Evolutionary conservation across 768 basidiomycete genomes (phyloP), one percentile per base, ranked within the genome.

Genomic region (Termitomyces sp.): DNA sequence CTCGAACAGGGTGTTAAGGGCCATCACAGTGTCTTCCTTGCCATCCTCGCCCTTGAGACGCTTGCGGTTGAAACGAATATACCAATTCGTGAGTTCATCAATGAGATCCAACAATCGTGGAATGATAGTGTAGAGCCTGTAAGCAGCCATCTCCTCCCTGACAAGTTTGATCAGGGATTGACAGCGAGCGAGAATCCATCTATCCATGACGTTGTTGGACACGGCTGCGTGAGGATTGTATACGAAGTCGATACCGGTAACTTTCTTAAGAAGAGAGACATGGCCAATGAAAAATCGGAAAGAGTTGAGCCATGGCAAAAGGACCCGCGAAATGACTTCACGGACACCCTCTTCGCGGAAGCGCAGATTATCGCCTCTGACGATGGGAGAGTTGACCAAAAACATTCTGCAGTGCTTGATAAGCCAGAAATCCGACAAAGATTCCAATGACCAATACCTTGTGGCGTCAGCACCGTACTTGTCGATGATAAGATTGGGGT

Each of bases 201-300:
- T 83, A 68, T 99, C 97, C 96, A 98, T 98, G 66, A 98, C 94
- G 68, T 98, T 99, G 64, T 75, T 81, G 15, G 92, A 90, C 20
- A 89, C 75, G 6, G 88, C 81, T 0, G 90, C 90, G 64, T 93
- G 85, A n/a, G 90, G 81, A 67, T 97, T 83, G 72, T 98, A 98
- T 61, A 80, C 76, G 77, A 98, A 98, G 50, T 86, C 83, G 59
- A 84, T 74, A 4, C 86, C 86, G 9, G 81, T 81, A 22, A 83
- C 83, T 70, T 96, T 96, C 72, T 93, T 88, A 65, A 93, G 78
- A 26, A 98, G 77, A 4, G 86, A 87, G 36, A 85, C 91, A 69
- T 98, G 95, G n/a, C 92, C 93, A 49, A 98, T 80, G 84, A 98
- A 97, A 84, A 99, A 99, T 56, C 96, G 93, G 86, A 95, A 95